phyloP scores from a whole-genome alignment of 768 basidiomycete genomes.

The Termitomyces sp. region DNA sequence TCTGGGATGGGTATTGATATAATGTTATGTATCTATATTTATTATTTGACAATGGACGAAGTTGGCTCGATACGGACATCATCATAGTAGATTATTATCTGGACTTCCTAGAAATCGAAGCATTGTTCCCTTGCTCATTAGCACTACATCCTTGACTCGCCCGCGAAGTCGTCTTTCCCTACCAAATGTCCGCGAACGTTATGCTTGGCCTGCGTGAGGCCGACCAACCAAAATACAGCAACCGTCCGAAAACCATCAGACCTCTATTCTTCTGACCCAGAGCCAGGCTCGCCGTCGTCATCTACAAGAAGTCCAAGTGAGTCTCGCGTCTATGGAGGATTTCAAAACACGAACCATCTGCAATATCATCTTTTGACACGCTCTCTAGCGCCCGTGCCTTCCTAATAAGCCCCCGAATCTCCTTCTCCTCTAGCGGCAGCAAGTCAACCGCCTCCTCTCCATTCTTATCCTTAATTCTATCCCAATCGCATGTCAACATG shows the following conservation, averaged over 20 bases:
- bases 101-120: conserved; percentile 2
- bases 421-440: conserved; percentile 50
- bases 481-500: neutral
- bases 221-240: neutral
- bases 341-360: conserved; percentile 42
- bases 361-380: conserved; percentile 61
- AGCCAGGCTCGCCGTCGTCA: conserved; percentile 26
- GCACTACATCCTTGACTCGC: neutral
- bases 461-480: conserved; percentile 71
- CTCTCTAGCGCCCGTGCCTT: conserved; percentile 50
- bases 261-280: conserved; percentile 33
- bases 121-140: neutral
- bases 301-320: conserved; percentile 8
- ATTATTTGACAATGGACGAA: neutral
- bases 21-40: conserved; percentile 5
- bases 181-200: neutral
- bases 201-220: neutral
- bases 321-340: neutral
- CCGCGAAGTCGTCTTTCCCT: neutral
- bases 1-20: neutral
- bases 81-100: conserved; percentile 2
- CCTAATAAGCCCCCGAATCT: conserved; percentile 47
- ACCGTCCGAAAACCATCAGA: neutral
- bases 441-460: conserved; percentile 56
- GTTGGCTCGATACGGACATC: conserved; percentile 5